Evolutionary conservation across 78 protist genomes (phyloP).

Genomic region (Dictyostelium discoideum): dicty_2.7 NC_007090.3:877001-877500

Average conservation of each 20-base stretch:
- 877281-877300: neutral
- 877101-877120: slow-evolving; percentile 14
- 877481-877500: too few relatives aligned
- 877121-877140: slow-evolving; percentile 19
- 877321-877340: neutral
- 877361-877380: neutral
- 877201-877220: neutral
- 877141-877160: neutral
- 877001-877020: neutral
- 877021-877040: neutral
- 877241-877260: neutral
- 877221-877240: slow-evolving; percentile 44
- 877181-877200: slow-evolving; percentile 7
- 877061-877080: slow-evolving; percentile 17
- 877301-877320: neutral
- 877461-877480: too few relatives aligned
- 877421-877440: neutral
- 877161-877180: neutral
- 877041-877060: neutral
- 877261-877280: neutral
- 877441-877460: neutral
- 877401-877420: neutral
- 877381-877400: neutral
- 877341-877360: neutral
- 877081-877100: slow-evolving; percentile 21